Conservation (phyloP, 2,329 filamentous ascomycete species). For the Aspergillus quadrilineatus region DNA sequence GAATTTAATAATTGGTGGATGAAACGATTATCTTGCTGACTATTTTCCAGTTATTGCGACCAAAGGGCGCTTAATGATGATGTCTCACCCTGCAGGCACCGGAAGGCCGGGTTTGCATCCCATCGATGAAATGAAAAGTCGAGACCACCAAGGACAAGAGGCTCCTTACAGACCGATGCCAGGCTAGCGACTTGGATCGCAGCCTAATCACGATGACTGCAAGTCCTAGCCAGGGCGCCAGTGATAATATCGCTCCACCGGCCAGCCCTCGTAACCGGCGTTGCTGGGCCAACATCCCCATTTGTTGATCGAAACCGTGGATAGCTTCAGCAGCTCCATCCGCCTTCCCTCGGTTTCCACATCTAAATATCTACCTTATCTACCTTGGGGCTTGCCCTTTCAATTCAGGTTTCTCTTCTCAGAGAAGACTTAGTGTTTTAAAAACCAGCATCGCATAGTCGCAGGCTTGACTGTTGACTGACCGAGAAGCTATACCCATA, state of each 20-base stretch:
- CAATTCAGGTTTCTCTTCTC: constrained; percentile 10
- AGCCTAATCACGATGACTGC: constrained; percentile 16
- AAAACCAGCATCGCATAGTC: constrained; percentile 9
- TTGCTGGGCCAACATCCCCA: constrained; percentile 40
- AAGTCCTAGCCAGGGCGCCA: constrained; percentile 20
- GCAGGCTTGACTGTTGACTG: constrained; percentile 10
- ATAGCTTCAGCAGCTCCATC: constrained; percentile 29
- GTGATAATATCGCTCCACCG: constrained; percentile 19
- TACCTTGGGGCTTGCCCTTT: constrained; percentile 26
- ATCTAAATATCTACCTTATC: constrained; percentile 28
- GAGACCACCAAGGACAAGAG: constrained; percentile 12
- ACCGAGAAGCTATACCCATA: neutral
- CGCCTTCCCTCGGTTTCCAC: constrained; percentile 31
- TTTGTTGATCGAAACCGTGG: constrained; percentile 42
- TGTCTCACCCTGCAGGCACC: constrained; percentile 22
- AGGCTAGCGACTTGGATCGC: constrained; percentile 16
- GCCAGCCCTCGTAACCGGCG: constrained; percentile 18
- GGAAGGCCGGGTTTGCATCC: neutral
- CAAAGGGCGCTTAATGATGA: constrained; percentile 21
- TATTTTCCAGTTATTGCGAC: constrained; percentile 21
- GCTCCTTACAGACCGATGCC: constrained; percentile 20
- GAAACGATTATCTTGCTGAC: constrained; percentile 15
- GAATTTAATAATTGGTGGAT: constrained; percentile 17
- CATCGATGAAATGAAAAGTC: constrained; percentile 13
- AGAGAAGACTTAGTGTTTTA: constrained; percentile 11